Percentiles rank a stretch among this genome's conserved stretches.
Evolutionary conservation across 2,329 filamentous ascomycete species (phyloP).

Genomic region (Hirsutella minnesotensis): DNA sequence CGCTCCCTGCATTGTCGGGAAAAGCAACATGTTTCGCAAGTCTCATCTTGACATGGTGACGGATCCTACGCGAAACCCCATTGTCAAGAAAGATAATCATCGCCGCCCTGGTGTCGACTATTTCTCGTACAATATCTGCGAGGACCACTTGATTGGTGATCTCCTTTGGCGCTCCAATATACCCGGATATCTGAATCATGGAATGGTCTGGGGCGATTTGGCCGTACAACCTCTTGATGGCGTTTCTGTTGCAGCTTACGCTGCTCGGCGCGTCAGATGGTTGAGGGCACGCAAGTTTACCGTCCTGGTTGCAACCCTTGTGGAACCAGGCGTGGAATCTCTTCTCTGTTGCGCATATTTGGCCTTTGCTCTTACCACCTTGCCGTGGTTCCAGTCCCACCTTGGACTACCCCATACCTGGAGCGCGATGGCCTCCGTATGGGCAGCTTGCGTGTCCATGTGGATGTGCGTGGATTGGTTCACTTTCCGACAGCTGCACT

Average conservation of each 20-base stretch:
- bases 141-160: conserved; percentile 93
- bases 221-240: conserved; percentile 80
- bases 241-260: conserved; percentile 68
- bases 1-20: conserved; percentile 89
- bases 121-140: conserved; percentile 94
- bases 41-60: conserved; percentile 74
- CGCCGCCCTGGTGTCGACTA: conserved; percentile 66
- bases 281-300: conserved; percentile 90
- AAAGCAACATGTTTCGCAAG: conserved; percentile 96
- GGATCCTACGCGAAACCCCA: conserved; percentile 31
- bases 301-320: conserved; percentile 74
- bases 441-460: conserved; percentile 47
- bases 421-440: conserved; percentile 51
- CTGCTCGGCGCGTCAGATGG: conserved; percentile 77
- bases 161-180: conserved; percentile 67
- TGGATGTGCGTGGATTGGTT: conserved; percentile 73
- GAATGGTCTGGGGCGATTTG: conserved; percentile 71
- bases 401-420: conserved; percentile 53
- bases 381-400: conserved; percentile 47
- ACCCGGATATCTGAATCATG: conserved; percentile 64
- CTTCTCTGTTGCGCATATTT: conserved; percentile 74
- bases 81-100: conserved; percentile 25
- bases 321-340: conserved; percentile 86
- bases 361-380: conserved; percentile 63
- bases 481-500: conserved; percentile 64